Evolutionary conservation across 1,284 basidiomycete species (phyloP), one percentile per base, ranked within the genome.

Genomic region (Ceratobasidium sp.): DNA sequence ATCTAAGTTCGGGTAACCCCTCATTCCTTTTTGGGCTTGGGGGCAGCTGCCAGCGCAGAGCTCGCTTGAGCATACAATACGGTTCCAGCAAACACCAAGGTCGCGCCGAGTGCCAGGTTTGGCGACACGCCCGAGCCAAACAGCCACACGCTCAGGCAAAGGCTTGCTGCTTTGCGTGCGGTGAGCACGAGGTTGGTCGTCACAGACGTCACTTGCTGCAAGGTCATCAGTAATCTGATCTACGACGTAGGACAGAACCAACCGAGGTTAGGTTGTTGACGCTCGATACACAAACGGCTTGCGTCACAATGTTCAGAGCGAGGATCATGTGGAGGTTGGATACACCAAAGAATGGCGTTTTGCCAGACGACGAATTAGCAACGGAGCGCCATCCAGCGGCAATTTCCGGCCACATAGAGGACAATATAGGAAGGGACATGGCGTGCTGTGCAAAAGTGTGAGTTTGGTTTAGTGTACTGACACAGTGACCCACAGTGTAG

Each of bases 281-380:
- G 12, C 93, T 92, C 1, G 90, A 87, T 13, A 95, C 90, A 75
- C 94, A 96, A n/a, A 93, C 77, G 0, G 92, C 85, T 75, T 96
- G 94, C 0, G 93, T 89, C 17, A 89, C 72, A 10, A 94, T 84
- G 76, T 95, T 95, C 22, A 83, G 79, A 0, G 77, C 82, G n/a
- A 94, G 80, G 32, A 87, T 80, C 38, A 83, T 68, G 75, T 86
- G 86, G 2, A 78, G 74, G 27, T 74, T 73, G 65, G 74, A 74
- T 57, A 75, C 73, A 22, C 77, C 40, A 32, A 42, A 25, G 71
- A 38, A 75, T 80, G 57, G 81, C 81, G 56, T 92, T 81, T 64
- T 87, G 84, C 0, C 82, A 77, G 6, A 82, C 78, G 67, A 92
- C 81, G 70, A 91, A 86, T 8, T 87, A 53, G 78, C 94, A 93